Percentiles rank a stretch among this genome's conserved stretches.
These are phyloP conservation scores for Coemansia sp. DNA, from an alignment of 192 early-diverging fungal species.

Conservation along the genomic window DNA sequence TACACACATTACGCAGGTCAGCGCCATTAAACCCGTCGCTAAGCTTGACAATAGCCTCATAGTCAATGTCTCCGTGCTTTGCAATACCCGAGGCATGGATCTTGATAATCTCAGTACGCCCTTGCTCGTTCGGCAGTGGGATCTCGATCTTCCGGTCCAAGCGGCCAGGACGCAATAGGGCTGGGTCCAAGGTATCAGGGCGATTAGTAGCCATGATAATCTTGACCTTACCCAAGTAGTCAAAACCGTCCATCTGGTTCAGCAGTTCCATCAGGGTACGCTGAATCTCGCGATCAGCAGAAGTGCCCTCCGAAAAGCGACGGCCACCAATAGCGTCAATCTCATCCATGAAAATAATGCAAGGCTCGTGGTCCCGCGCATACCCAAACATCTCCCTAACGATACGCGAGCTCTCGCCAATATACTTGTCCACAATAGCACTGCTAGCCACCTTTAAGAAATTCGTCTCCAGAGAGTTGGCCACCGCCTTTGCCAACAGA, in stretches of 20 bases:
- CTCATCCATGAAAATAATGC: conserved; percentile 99
- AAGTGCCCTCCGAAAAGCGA: conserved; percentile 98
- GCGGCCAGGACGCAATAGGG: conserved; percentile 94
- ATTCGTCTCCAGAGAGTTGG: conserved; percentile 95
- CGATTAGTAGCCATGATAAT: conserved; percentile 99
- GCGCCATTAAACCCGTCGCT: conserved; percentile 99
- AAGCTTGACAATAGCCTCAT: conserved; percentile 97
- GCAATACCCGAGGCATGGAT: conserved; percentile 93
- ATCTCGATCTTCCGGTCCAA: conserved; percentile 99
- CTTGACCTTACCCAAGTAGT: conserved; percentile 96
- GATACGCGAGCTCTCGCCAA: conserved; percentile 97
- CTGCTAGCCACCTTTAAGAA: conserved; percentile 98
- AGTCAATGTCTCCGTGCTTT: conserved; percentile 98
- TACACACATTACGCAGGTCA: conserved; percentile 98
- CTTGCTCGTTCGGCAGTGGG: conserved; percentile 98
- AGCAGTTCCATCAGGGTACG: conserved; percentile 98
- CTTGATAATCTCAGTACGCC: conserved; percentile 94
- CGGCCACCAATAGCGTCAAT: conserved; percentile 99
- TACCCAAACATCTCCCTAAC: conserved; percentile 99
- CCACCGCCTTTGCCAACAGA: conserved; percentile 94
- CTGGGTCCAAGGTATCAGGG: conserved; percentile 98
- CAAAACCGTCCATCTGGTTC: conserved; percentile 99
- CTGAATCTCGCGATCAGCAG: conserved; percentile 99
- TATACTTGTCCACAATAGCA: conserved; percentile 99
- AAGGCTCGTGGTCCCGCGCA: conserved; percentile 98